Percentiles rank a stretch among this genome's conserved stretches.
Evolutionary conservation across 352 stramenopile genomes (phyloP).

Genomic region (Globisporangium paddicum): DNA sequence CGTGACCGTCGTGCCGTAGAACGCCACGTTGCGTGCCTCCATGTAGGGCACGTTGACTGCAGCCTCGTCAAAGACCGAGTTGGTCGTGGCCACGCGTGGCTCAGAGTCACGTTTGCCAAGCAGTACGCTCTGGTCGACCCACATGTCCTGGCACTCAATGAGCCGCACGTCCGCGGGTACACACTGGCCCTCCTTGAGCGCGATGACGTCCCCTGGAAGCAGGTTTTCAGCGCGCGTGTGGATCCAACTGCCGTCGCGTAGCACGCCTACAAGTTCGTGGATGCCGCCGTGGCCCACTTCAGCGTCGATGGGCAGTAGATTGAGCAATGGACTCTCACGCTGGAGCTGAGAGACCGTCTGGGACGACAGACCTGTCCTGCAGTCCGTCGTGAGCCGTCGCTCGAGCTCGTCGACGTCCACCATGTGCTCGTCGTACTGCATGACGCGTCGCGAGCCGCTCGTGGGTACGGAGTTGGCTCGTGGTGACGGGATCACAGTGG

Average conservation of each 20-base stretch:
- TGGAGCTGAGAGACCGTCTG: conserved; percentile 23
- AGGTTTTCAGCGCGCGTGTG: conserved; percentile 55
- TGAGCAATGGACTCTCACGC: conserved; percentile 24
- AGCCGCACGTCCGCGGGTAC: conserved; percentile 47
- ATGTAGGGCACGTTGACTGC: conserved; percentile 36
- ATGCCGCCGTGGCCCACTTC: conserved; percentile 42
- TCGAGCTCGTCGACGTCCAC: conserved; percentile 44
- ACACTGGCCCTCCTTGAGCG: conserved; percentile 42
- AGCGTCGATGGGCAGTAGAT: conserved; percentile 41
- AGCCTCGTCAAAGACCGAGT: conserved; percentile 43
- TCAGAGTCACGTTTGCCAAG: conserved; percentile 20
- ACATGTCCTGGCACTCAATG: conserved; percentile 43
- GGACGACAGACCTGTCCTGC: conserved; percentile 21
- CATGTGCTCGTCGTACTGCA: conserved; percentile 41
- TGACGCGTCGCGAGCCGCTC: background rate
- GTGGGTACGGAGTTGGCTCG: conserved; percentile 1
- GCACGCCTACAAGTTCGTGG: conserved; percentile 51
- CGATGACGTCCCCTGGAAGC: conserved; percentile 40
- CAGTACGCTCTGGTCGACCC: conserved; percentile 36
- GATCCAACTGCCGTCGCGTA: conserved; percentile 49
- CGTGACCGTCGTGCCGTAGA: conserved; percentile 44
- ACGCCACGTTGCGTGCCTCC: conserved; percentile 43
- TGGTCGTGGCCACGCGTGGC: conserved; percentile 21
- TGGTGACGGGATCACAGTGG: background rate
- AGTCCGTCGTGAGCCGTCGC: conserved; percentile 32